Base-by-base conservation (phyloP, 768 basidiomycete species). In the Leccinum subgranulosum region DNA sequence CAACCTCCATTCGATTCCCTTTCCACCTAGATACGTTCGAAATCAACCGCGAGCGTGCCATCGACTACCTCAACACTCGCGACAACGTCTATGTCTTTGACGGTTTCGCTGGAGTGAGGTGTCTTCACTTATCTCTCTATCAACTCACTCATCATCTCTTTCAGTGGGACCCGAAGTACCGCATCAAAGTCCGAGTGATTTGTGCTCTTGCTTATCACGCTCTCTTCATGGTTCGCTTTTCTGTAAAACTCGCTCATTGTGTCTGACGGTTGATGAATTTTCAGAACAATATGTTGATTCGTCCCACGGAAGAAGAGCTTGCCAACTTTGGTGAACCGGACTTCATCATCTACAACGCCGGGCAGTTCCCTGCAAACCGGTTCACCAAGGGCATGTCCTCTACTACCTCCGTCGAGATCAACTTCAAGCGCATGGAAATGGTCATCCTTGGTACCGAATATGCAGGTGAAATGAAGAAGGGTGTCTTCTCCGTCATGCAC, bases 391-490 rank as follows among this genome's bases (percentile, higher is more conserved):
- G 97, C 75, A 98, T 98, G 97, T 96, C 93, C 60, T 97, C 94
- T 10, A 92, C 94, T 29, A 98, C 97, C 6, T 97, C 95, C 3
- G 96, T 99, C 51, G 96, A 98, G 78, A 93, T 99, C 81, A 99
- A 99, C 84, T 98, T 99, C 78, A 97, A 97, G 82, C 92, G 97
- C 41, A 97, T 94, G 94, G 97, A 99, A 76, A 99, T 99, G 97
- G 96, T 99, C 68, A 98, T 99, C 69, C 92, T 99, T 66, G 96
- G 92, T 55, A 96, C 94, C 27, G 94, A 98, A 72, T 98, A 98
- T 69, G 94, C 94, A 29, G 94, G 94, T 51, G 94, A 99, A 80
- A 99, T 99, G 97, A 99, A 99, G 81, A 99, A 99, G 85, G 97
- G 97, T 70, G 92, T 99, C 73, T 99, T 99, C 81, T 93, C 90